Evolutionary conservation across 1,284 basidiomycete species (phyloP).

Genomic region (Gastroboletus turbinatus): DNA sequence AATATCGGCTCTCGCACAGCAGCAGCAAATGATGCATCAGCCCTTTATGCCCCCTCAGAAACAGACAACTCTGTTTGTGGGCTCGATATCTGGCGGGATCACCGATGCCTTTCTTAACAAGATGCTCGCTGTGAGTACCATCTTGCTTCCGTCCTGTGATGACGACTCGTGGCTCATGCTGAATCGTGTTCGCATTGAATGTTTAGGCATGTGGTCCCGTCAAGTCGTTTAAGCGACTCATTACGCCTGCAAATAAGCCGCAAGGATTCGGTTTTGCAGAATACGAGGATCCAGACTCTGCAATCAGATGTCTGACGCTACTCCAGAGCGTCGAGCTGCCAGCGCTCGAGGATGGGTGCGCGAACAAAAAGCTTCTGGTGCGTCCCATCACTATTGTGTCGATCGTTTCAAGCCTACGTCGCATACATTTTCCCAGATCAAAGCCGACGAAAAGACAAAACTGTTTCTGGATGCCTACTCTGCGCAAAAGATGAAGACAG

Average conservation of each 20-base stretch:
- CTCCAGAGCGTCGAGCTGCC: conserved; percentile 86
- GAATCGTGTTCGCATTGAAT: not conserved
- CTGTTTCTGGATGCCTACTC: conserved; percentile 84
- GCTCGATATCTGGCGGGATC: conserved; percentile 93
- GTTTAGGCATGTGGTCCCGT: conserved; percentile 83
- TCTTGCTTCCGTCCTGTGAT: not conserved
- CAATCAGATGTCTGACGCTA: conserved; percentile 76
- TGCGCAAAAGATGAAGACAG: conserved; percentile 74
- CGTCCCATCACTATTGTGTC: conserved; percentile 37
- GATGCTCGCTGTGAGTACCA: conserved; percentile 69
- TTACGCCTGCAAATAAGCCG: conserved; percentile 86
- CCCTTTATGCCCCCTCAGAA: conserved; percentile 61
- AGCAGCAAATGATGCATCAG: conserved; percentile 65
- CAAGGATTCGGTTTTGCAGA: conserved; percentile 96
- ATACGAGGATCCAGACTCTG: conserved; percentile 87
- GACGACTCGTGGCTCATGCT: not conserved
- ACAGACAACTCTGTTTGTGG: conserved; percentile 79
- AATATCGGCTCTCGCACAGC: conserved; percentile 82
- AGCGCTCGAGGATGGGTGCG: conserved; percentile 80
- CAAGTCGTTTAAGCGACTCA: conserved; percentile 86
- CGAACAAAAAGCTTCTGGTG: conserved; percentile 85
- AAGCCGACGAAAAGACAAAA: conserved; percentile 92
- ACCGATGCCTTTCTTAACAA: conserved; percentile 77
- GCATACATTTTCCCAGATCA: conserved; percentile 53
- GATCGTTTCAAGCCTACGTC: conserved; percentile 41